Base-by-base conservation (phyloP, 192 early-diverging fungal genomes). In the Podila minutissima region DNA sequence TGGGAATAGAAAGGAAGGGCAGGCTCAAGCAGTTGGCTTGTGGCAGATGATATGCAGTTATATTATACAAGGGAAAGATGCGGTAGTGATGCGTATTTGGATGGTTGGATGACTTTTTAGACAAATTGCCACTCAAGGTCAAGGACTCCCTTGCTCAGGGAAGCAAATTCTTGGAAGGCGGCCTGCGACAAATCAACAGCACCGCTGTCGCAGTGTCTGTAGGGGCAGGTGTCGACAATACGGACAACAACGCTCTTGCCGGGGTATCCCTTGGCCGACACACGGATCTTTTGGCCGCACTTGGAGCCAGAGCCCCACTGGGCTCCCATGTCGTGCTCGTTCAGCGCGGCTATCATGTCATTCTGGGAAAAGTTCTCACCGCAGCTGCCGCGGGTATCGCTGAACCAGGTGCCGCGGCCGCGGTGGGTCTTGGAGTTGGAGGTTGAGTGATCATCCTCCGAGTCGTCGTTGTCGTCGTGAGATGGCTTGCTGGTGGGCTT, bases 401-500 rank as follows among this genome's bases (percentile, higher is more conserved):
- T 70, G 59, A 70, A 53, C 68, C 68, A 70, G 11, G 68, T 70
- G 12, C 68, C 68, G 48, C 68, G 68, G 20, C 68, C 68, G 19
- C 58, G 68, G 59, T 51, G 61, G 29, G 31, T 33, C 59, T 61
- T 61, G 59, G 15, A 19, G 13, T 31, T 24, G 26, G 26, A 33
- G 12, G 31, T 31, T 20, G 12, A 12, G 1, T 19, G 22, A 0
- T 35, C 59, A 1, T 61, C 29, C 6, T 61, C 29, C 12, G 26
- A 28, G 26, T 35, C 15, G 8, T 61, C 59, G 17, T 61, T 12
- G 8, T 61, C 59, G 17, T 61, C 29, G 10, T 32, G 15, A 22
- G 20, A n/a, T 0, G 41, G 13, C 15, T 46, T 15, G 41, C 15
- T 46, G 15, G 12, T 46, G 11, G 41, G 41, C 41, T 46, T 46